Evolutionary conservation across 73 alveolate genomes (phyloP).

Genomic region (Blepharisma japonicum): DNA sequence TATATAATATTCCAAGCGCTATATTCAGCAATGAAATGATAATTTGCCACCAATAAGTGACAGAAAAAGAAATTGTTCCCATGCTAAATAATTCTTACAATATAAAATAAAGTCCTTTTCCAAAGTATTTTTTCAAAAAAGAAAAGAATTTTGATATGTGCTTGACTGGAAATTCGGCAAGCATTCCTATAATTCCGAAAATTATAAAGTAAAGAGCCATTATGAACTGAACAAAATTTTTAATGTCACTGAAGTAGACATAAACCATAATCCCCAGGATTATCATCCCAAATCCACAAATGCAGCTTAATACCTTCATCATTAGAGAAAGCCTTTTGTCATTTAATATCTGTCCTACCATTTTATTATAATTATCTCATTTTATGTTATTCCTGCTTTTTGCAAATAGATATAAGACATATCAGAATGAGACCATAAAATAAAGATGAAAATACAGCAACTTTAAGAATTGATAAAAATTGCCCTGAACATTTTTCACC

Average conservation of each 20-base stretch:
- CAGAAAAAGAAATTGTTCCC: not conserved
- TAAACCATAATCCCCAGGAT: constrained; percentile 15
- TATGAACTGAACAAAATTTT: not conserved
- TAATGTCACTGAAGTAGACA: not conserved
- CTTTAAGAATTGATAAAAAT: not conserved
- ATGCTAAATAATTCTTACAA: constrained; percentile 13
- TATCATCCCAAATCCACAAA: constrained; percentile 16
- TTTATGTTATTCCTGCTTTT: too few relatives aligned
- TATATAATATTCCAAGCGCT: constrained; percentile 3
- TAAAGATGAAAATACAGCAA: constrained; percentile 5
- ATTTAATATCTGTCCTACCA: constrained; percentile 22
- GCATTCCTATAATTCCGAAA: not conserved
- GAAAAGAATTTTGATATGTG: not conserved
- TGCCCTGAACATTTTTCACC: not conserved
- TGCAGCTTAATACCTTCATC: not conserved
- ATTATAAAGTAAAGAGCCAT: constrained; percentile 18
- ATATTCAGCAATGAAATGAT: not conserved
- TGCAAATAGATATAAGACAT: too few relatives aligned
- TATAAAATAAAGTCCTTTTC: constrained; percentile 24
- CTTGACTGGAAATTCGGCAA: not conserved
- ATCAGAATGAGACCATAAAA: not conserved
- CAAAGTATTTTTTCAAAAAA: not conserved
- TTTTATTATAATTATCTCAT: not conserved
- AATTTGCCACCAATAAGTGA: constrained; percentile 14
- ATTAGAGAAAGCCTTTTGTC: not conserved